Evolutionary conservation across 805 yeast species (phyloP).

Genomic region (Candida maltosa): DNA sequence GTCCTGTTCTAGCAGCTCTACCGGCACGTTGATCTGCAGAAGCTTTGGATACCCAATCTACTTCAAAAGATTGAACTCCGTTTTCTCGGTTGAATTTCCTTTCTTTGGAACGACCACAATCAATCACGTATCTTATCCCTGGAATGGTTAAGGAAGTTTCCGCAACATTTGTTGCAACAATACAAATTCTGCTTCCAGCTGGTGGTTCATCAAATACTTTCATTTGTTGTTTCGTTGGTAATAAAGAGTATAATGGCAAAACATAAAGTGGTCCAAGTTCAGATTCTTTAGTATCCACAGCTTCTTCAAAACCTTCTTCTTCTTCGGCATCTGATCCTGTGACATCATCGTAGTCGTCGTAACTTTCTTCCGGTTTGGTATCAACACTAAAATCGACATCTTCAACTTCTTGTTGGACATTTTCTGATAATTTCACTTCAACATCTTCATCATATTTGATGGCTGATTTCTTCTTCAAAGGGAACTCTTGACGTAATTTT

Average conservation of each 20-base stretch:
- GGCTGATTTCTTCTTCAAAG: slow-evolving; percentile 35
- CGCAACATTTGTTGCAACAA: slow-evolving; percentile 96
- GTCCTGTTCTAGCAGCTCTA: slow-evolving; percentile 98
- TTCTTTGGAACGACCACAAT: slow-evolving; percentile 91
- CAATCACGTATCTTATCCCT: slow-evolving; percentile 90
- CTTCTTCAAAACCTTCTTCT: slow-evolving; percentile 72
- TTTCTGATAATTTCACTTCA: slow-evolving; percentile 52
- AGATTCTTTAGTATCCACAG: slow-evolving; percentile 65
- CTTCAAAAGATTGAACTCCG: slow-evolving; percentile 89
- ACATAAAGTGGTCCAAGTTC: slow-evolving; percentile 81
- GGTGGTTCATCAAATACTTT: slow-evolving; percentile 88
- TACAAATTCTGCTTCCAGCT: slow-evolving; percentile 77
- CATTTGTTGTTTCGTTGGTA: slow-evolving; percentile 95
- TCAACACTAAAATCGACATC: slow-evolving; percentile 74
- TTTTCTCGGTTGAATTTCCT: slow-evolving; percentile 76
- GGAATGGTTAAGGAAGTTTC: slow-evolving; percentile 97
- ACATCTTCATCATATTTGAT: slow-evolving; percentile 29
- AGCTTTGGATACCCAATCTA: slow-evolving; percentile 92
- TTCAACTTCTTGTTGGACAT: slow-evolving; percentile 78
- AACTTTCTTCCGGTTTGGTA: slow-evolving; percentile 36
- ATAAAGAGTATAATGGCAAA: slow-evolving; percentile 83
- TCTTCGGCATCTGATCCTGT: slow-evolving; percentile 47
- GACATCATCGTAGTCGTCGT: slow-evolving; percentile 41
- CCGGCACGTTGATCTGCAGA: slow-evolving; percentile 94
- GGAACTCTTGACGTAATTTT: slow-evolving; percentile 64